A percentile compares a stretch with the other conserved stretches of the same genome.
phyloP scores from a whole-genome alignment of 2,329 filamentous ascomycete species.

The Beauveria australis region DNA sequence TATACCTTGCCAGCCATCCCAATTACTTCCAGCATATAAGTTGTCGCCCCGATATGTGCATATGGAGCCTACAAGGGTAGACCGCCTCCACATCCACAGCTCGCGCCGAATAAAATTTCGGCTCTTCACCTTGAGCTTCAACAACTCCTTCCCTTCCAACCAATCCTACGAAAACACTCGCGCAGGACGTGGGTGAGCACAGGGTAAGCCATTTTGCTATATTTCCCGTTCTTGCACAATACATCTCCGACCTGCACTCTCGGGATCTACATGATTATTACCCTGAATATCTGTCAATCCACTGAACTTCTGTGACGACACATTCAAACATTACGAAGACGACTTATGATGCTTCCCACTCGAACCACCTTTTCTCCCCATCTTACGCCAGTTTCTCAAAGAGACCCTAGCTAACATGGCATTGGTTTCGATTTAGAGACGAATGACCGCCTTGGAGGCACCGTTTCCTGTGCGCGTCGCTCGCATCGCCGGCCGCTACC shows the following conservation, averaged over 20 bases:
- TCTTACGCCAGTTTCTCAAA: neutral
- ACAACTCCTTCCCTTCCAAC: neutral
- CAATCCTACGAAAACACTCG: slow-evolving; percentile 2
- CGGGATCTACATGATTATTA: slow-evolving; percentile 38
- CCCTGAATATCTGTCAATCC: slow-evolving; percentile 52
- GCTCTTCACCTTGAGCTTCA: neutral
- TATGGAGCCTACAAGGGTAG: slow-evolving; percentile 8
- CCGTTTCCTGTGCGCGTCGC: slow-evolving; percentile 64
- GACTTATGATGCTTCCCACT: slow-evolving; percentile 29
- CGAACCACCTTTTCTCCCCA: neutral
- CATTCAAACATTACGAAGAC: slow-evolving; percentile 34
- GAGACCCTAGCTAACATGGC: slow-evolving; percentile 1
- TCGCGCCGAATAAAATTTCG: slow-evolving; percentile 8
- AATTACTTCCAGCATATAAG: slow-evolving; percentile 1
- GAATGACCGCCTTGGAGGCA: slow-evolving; percentile 16
- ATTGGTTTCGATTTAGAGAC: neutral
- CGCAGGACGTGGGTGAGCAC: slow-evolving; percentile 10
- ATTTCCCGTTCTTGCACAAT: slow-evolving; percentile 2
- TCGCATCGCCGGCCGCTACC: slow-evolving; percentile 68
- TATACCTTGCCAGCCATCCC: neutral
- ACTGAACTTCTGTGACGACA: slow-evolving; percentile 42
- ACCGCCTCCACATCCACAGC: slow-evolving; percentile 4
- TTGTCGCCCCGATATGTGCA: slow-evolving; percentile 11
- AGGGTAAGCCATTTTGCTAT: slow-evolving; percentile 14
- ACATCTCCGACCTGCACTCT: neutral